Evolutionary conservation across 78 protist genomes (phyloP).

Genomic region (Chrysochromulina tobinii): DNA sequence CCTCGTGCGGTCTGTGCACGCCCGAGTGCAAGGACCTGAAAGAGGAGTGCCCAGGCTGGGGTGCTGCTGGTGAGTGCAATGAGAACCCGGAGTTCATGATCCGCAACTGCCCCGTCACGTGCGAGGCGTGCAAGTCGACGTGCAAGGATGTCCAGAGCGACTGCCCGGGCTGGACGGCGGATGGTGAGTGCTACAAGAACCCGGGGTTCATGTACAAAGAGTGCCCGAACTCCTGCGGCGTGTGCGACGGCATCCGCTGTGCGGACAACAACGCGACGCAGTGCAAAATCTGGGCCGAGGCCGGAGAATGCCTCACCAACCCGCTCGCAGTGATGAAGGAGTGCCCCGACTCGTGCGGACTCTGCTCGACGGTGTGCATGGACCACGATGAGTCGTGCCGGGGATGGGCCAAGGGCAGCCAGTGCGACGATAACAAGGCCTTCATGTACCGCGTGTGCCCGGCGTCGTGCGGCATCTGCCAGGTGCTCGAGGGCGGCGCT

Average conservation of each 20-base stretch:
- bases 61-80: not conserved
- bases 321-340: not conserved
- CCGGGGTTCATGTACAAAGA: not conserved
- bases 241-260: not conserved
- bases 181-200: constrained; percentile 17
- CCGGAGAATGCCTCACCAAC: not conserved
- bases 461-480: constrained; percentile 12
- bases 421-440: not conserved
- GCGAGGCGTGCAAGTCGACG: constrained; percentile 19
- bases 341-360: constrained; percentile 25
- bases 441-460: constrained; percentile 30
- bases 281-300: constrained; percentile 14
- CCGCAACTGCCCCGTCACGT: constrained; percentile 19
- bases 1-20: constrained; percentile 9
- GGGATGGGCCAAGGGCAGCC: not conserved
- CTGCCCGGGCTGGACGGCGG: constrained; percentile 33
- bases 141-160: not conserved
- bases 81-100: constrained; percentile 20
- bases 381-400: constrained; percentile 12
- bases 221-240: not conserved
- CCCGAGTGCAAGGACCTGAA: constrained; percentile 12
- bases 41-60: not conserved
- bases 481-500: not conserved
- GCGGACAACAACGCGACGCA: not conserved
- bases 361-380: constrained; percentile 2